These are phyloP conservation scores for Metarhizium humberi DNA, from an alignment of 2,329 filamentous ascomycete genomes.

Conservation along the genomic window DNA sequence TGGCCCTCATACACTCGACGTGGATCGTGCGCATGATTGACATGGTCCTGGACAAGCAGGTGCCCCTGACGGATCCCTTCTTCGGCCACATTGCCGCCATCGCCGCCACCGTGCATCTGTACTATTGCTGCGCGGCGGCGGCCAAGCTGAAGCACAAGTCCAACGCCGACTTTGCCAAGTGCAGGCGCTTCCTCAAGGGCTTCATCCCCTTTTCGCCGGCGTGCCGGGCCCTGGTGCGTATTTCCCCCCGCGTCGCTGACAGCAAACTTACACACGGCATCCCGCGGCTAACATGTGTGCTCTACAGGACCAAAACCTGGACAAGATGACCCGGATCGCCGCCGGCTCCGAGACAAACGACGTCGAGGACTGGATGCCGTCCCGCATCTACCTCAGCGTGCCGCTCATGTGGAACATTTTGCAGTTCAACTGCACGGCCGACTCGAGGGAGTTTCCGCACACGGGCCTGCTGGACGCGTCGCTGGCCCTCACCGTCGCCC, in stretches of 20 bases:
- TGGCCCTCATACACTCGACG: constrained; percentile 40
- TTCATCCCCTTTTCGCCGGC: constrained; percentile 38
- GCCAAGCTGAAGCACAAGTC: constrained; percentile 39
- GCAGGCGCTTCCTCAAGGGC: constrained; percentile 36
- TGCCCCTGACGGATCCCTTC: constrained; percentile 40
- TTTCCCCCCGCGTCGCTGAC: not conserved
- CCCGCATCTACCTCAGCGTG: constrained; percentile 41
- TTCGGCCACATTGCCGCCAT: constrained; percentile 42
- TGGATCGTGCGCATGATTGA: constrained; percentile 46
- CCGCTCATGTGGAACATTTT: constrained; percentile 44
- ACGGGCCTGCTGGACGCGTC: constrained; percentile 33
- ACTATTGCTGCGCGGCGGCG: constrained; percentile 42
- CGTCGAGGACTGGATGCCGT: constrained; percentile 41
- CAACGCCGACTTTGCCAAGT: constrained; percentile 41
- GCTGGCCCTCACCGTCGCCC: constrained; percentile 21
- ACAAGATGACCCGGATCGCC: constrained; percentile 39
- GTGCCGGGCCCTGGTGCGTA: constrained; percentile 33
- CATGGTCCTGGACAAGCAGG: constrained; percentile 41
- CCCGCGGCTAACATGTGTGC: constrained; percentile 8
- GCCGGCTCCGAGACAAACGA: constrained; percentile 37
- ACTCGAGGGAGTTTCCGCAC: constrained; percentile 23
- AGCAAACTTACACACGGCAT: not conserved
- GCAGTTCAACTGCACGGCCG: constrained; percentile 33
- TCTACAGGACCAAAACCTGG: constrained; percentile 34
- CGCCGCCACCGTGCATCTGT: constrained; percentile 43